Base-by-base conservation (phyloP, 345 rosid genomes). In the Eutrema japonicum region DNA sequence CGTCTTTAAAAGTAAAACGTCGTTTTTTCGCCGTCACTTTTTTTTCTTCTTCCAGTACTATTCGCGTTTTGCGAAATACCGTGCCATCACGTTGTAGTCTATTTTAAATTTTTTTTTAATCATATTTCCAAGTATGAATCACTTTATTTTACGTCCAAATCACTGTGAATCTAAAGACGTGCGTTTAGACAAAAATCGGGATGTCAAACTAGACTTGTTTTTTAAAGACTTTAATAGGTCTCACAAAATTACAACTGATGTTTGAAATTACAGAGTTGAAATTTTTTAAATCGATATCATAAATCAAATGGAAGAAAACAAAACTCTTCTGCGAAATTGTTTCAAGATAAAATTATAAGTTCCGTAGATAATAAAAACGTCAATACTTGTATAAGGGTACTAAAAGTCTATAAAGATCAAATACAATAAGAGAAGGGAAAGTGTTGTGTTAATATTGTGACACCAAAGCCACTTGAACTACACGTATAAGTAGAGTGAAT, bases 11-110 rank as follows among this genome's bases (percentile, higher is more conserved):
- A 22, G 40, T 52, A 29, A 64, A 35, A 27, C 14, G 38, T 54
- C 38, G 4, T 56, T 8, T 52, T n/a, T 40, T 7, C 5, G 5
- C 6, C 36, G 12, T 8, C 6, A 10, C 13, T 12, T 12, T 3
- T 12, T 22, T 1, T 9, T 22, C 42, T 0, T 0, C 18, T 18
- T 18, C 18, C 18, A 18, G n/a, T n/a, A 18, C 37, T 18, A 11
- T 30, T 51, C 16, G 36, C 48, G 38, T 58, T 69, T 22, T 29
- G 47, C 49, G 40, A 49, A 59, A 13, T 32, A 33, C 38, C 70
- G 77, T 54, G 77, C 70, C 9, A 53, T 10, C 70, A 72, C 77
- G 77, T 72, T 72, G 64, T 64, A 72, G 6, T 22, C 29, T 22
- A 36, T 8, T 56, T 35, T 52, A 52, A 22, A 22, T 0, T n/a